Percentiles rank a stretch among this genome's conserved stretches.
phyloP scores from a whole-genome alignment of 2,329 filamentous ascomycete species.

The Stagonosporopsis cucurbitacearum region DNA sequence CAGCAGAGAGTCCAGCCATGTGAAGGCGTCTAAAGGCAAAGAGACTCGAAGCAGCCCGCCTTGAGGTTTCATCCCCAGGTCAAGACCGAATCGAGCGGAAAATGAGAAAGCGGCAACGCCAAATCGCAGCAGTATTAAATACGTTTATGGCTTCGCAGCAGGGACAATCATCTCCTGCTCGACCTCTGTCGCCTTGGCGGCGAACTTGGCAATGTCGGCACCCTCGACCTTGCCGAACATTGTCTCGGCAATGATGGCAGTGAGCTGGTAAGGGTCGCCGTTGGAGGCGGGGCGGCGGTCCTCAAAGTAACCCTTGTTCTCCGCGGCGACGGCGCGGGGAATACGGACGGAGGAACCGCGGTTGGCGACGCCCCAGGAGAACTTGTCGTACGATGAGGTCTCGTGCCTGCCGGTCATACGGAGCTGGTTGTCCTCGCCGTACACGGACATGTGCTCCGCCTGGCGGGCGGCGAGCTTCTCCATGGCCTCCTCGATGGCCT shows the following conservation, averaged over 20 bases:
- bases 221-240: conserved; percentile 59
- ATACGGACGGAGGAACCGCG: conserved; percentile 94
- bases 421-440: conserved; percentile 93
- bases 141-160: conserved; percentile 36
- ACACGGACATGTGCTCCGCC: conserved; percentile 76
- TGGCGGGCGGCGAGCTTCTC: conserved; percentile 60
- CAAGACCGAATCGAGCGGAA: background rate
- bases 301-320: conserved; percentile 96
- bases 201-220: conserved; percentile 53
- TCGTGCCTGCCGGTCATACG: conserved; percentile 94
- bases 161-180: conserved; percentile 46
- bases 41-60: background rate
- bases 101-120: conserved; percentile 12
- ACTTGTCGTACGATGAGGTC: conserved; percentile 91
- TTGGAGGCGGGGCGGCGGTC: conserved; percentile 73
- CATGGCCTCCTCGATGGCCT: conserved; percentile 83
- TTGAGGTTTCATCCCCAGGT: conserved; percentile 1
- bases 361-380: conserved; percentile 94
- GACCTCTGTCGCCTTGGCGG: conserved; percentile 40
- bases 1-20: conserved; percentile 3
- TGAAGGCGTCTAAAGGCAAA: conserved; percentile 4
- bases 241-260: conserved; percentile 80
- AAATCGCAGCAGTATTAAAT: conserved; percentile 12
- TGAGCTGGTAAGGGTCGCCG: conserved; percentile 84
- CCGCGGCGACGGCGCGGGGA: conserved; percentile 80